A percentile compares a stretch with the other conserved stretches of the same genome.
Evolutionary conservation across 805 yeast species (phyloP).

Genomic region (Starmerella geochares): DNA sequence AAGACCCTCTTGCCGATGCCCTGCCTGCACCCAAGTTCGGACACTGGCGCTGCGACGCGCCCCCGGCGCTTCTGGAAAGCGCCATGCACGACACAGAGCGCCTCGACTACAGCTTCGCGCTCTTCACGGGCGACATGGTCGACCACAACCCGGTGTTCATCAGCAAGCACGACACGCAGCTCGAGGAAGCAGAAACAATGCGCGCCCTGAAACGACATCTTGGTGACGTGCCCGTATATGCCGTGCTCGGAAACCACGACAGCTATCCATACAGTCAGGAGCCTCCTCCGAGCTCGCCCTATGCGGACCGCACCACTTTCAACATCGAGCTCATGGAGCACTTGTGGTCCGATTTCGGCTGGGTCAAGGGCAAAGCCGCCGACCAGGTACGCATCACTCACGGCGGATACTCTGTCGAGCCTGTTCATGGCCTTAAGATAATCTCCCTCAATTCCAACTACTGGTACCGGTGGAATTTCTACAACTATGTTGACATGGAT

Average conservation of each 20-base stretch:
- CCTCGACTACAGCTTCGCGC: constrained; percentile 44
- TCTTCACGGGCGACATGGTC: constrained; percentile 66
- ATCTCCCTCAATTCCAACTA: constrained; percentile 57
- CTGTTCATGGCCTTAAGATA: constrained; percentile 48
- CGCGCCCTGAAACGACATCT: constrained; percentile 45
- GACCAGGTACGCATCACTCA: constrained; percentile 41
- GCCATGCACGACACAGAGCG: constrained; percentile 38
- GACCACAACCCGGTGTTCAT: constrained; percentile 50
- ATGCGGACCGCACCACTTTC: constrained; percentile 37
- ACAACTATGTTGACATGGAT: constrained; percentile 41
- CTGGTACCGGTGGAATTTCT: constrained; percentile 55
- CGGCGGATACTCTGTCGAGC: constrained; percentile 50
- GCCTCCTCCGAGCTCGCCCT: constrained; percentile 44
- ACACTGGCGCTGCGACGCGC: constrained; percentile 54
- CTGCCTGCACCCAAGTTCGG: constrained; percentile 51
- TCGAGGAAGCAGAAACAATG: constrained; percentile 45
- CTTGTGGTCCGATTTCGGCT: constrained; percentile 37
- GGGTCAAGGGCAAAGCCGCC: constrained; percentile 36
- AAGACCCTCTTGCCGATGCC: constrained; percentile 31
- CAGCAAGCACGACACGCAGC: constrained; percentile 40
- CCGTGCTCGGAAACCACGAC: constrained; percentile 64
- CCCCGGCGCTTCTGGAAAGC: constrained; percentile 50
- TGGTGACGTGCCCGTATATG: constrained; percentile 45
- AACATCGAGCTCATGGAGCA: constrained; percentile 42
- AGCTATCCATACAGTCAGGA: constrained; percentile 63